Evolutionary conservation across 495 filamentous ascomycete genomes (phyloP).

Genomic region (Neurospora intermedia): DNA sequence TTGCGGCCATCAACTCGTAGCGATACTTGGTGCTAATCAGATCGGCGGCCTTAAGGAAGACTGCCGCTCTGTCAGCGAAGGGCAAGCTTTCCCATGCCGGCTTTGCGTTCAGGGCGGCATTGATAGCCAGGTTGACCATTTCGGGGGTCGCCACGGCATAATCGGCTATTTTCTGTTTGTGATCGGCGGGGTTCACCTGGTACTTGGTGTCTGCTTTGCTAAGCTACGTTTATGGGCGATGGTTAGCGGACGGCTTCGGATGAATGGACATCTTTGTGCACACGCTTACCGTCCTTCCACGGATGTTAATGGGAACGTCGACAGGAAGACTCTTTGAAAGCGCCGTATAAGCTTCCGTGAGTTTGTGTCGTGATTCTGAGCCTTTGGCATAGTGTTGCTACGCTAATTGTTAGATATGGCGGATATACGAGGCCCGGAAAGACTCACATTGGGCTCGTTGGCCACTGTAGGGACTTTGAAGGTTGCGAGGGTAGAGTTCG

Average conservation of each 20-base stretch:
- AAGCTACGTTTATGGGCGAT: not conserved
- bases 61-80: conserved; percentile 80
- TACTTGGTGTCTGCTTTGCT: conserved; percentile 23
- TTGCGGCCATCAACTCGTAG: conserved; percentile 86
- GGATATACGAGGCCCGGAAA: not conserved
- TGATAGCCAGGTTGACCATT: conserved; percentile 66
- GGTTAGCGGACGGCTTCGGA: not conserved
- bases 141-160: conserved; percentile 65
- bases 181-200: conserved; percentile 68
- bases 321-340: conserved; percentile 50
- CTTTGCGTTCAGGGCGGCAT: conserved; percentile 71
- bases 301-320: conserved; percentile 68
- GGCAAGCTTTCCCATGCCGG: conserved; percentile 68
- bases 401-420: conserved; percentile 12
- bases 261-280: not conserved
- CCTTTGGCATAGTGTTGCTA: conserved; percentile 83
- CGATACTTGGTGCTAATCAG: conserved; percentile 81
- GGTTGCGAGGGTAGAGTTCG: conserved; percentile 43
- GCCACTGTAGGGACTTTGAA: conserved; percentile 81
- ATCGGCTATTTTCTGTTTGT: conserved; percentile 58
- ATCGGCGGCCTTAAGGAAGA: conserved; percentile 91
- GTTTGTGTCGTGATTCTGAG: conserved; percentile 61
- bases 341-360: conserved; percentile 56
- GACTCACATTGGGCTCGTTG: conserved; percentile 88
- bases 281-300: conserved; percentile 58